phyloP scores from a whole-genome alignment of 176 grass and related monocot species.

The Ampelocalamus luodianensis region DNA sequence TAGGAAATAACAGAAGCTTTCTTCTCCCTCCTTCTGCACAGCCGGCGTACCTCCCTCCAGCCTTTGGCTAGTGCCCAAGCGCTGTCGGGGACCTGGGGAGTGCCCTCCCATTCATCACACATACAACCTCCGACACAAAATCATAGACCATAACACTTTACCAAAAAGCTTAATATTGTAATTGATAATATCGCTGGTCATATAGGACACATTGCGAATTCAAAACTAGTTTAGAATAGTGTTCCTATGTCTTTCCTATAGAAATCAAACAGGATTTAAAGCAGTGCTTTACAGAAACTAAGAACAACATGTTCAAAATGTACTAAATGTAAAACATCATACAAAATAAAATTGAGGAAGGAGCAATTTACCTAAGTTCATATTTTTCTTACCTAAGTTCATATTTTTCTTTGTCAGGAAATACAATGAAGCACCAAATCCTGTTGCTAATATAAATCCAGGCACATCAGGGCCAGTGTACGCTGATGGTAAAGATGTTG shows the following conservation, averaged over 20 bases:
- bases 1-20: too few species aligned
- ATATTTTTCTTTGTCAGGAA: conserved; percentile 94
- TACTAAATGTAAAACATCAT: neutral
- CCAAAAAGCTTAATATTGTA: neutral
- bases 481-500: conserved; percentile 56
- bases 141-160: neutral
- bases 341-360: neutral
- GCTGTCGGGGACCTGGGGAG: too few species aligned
- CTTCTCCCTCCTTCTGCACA: too few species aligned
- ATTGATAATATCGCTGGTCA: neutral
- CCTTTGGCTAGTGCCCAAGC: too few species aligned
- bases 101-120: too few species aligned
- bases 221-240: neutral
- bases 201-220: neutral
- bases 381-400: conserved; percentile 96
- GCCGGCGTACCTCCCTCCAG: too few species aligned
- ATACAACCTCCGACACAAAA: too few species aligned
- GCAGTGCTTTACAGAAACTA: neutral
- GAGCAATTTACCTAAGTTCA: conserved; percentile 72
- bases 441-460: conserved; percentile 79
- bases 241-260: neutral
- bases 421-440: conserved; percentile 88
- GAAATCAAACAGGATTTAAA: neutral
- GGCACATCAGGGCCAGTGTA: conserved; percentile 78
- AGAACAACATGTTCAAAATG: neutral